A percentile compares a stretch with the other conserved stretches of the same genome.
These are phyloP conservation scores for Mortierella sp. DNA, from an alignment of 371 early-diverging fungal genomes.

Conservation along the genomic window DNA sequence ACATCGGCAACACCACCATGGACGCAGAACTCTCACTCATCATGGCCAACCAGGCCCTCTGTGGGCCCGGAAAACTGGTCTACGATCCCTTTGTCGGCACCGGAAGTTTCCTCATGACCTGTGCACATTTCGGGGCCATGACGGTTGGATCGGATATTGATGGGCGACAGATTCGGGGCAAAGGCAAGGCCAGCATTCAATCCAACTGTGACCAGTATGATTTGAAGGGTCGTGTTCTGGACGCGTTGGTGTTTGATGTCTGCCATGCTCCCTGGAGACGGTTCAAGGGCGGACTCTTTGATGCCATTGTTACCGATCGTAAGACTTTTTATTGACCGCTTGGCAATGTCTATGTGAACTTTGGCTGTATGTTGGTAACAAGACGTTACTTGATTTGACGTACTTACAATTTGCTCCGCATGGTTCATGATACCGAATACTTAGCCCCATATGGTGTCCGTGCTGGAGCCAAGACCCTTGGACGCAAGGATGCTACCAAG, in stretches of 20 bases:
- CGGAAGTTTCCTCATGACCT: conserved; percentile 90
- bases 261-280: conserved; percentile 90
- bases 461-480: conserved; percentile 95
- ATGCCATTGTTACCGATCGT: conserved; percentile 87
- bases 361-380: background rate
- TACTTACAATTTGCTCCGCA: background rate
- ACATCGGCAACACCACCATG: conserved; percentile 97
- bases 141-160: conserved; percentile 97
- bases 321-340: conserved; percentile 18
- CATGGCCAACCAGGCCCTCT: conserved; percentile 96
- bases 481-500: conserved; percentile 74
- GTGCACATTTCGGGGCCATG: conserved; percentile 93
- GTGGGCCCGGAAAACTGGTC: conserved; percentile 82
- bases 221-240: conserved; percentile 80
- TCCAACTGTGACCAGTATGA: conserved; percentile 91
- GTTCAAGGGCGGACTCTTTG: conserved; percentile 73
- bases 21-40: conserved; percentile 96
- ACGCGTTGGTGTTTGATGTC: conserved; percentile 89
- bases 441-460: conserved; percentile 98
- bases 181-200: conserved; percentile 72
- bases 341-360: background rate
- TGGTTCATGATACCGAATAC: background rate
- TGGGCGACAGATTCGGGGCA: conserved; percentile 97
- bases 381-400: background rate
- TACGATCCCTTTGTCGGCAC: conserved; percentile 99